These are phyloP conservation scores for Hypoxylon sp. DNA, from an alignment of 2,329 filamentous ascomycete species.

Conservation along the genomic window DNA sequence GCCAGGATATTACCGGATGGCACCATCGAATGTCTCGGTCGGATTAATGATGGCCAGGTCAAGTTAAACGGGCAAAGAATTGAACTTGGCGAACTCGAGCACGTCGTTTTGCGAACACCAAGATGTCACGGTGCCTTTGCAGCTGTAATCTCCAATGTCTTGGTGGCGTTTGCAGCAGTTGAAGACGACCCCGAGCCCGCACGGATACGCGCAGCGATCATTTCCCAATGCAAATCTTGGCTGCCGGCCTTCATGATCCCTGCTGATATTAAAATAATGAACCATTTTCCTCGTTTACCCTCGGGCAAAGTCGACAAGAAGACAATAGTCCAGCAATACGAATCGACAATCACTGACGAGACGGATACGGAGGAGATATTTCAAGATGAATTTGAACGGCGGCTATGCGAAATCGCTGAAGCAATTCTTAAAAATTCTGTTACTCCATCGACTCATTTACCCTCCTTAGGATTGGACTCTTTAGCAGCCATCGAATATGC, in stretches of 20 bases:
- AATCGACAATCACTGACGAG: conserved; percentile 5
- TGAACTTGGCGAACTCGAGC: conserved; percentile 81
- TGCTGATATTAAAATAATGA: conserved; percentile 70
- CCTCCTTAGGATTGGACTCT: conserved; percentile 52
- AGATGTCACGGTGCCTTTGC: conserved; percentile 73
- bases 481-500: conserved; percentile 61
- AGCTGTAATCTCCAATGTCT: conserved; percentile 69
- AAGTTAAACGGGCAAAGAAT: conserved; percentile 87
- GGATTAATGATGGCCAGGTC: conserved; percentile 81
- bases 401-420: conserved; percentile 47
- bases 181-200: conserved; percentile 47
- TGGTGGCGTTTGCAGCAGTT: conserved; percentile 79
- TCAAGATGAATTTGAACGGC: conserved; percentile 47
- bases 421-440: conserved; percentile 43
- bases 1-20: conserved; percentile 74
- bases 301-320: conserved; percentile 86
- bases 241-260: conserved; percentile 87
- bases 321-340: conserved; percentile 65
- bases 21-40: conserved; percentile 82
- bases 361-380: conserved; percentile 39
- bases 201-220: conserved; percentile 55
- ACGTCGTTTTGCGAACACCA: conserved; percentile 67
- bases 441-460: conserved; percentile 43
- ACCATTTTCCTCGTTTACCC: conserved; percentile 75
- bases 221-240: conserved; percentile 73